Conservation (phyloP, 208 protist genomes). For the Crithidia bombi region DNA sequence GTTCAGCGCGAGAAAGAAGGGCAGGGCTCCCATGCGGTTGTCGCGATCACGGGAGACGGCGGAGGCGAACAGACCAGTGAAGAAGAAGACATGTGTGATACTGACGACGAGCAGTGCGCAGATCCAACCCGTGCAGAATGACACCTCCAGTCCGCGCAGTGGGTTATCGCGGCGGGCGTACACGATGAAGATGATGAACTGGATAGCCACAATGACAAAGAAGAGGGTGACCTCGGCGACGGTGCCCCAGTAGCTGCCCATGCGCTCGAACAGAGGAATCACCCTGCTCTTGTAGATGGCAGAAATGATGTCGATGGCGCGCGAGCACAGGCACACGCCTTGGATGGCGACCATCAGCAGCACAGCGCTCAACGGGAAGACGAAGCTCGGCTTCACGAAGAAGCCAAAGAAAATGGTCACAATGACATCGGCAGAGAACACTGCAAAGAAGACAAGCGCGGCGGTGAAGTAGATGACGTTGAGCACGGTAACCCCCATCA, state of each 20-base stretch:
- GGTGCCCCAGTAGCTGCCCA: constrained; percentile 44
- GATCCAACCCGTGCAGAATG: constrained; percentile 70
- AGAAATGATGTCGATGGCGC: constrained; percentile 45
- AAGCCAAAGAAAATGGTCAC: constrained; percentile 69
- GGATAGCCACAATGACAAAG: constrained; percentile 34
- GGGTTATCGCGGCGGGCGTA: constrained; percentile 40
- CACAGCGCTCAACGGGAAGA: constrained; percentile 60
- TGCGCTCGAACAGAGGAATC: constrained; percentile 53
- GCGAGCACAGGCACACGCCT: constrained; percentile 48
- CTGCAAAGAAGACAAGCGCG: constrained; percentile 54
- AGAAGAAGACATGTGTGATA: constrained; percentile 63
- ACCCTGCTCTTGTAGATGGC: constrained; percentile 44
- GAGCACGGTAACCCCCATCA: constrained; percentile 41
- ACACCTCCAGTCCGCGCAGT: constrained; percentile 50
- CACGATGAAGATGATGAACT: constrained; percentile 69
- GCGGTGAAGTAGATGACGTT: constrained; percentile 56
- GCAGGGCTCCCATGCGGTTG: constrained; percentile 36
- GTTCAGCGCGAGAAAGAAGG: constrained; percentile 60
- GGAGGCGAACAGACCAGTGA: constrained; percentile 50
- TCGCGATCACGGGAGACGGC: constrained; percentile 17
- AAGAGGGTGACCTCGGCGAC: constrained; percentile 53
- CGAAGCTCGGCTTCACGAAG: constrained; percentile 52
- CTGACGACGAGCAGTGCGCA: constrained; percentile 46
- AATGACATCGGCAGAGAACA: constrained; percentile 45
- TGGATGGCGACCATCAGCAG: constrained; percentile 58